Percentiles rank a stretch among this genome's conserved stretches.
Conservation (phyloP, 176 grass and related monocot genomes). For the Otatea glauca region DNA sequence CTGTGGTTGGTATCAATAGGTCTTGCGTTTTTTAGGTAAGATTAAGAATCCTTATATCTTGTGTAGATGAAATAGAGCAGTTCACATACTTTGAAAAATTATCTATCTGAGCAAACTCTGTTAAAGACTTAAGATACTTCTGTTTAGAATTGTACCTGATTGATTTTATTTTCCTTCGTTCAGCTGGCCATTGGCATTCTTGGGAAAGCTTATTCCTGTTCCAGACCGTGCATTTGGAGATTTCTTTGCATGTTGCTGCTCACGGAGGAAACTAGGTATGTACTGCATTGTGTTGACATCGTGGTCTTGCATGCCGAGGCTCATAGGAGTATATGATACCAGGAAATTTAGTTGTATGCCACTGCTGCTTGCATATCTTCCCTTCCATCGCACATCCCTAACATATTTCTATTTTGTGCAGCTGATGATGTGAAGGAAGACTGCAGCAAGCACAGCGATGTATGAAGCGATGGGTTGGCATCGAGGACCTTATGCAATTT, state of each 20-base stretch:
- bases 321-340: neutral
- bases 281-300: neutral
- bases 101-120: no score
- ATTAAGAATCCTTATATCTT: conserved; percentile 26
- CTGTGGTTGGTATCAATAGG: conserved; percentile 80
- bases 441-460: neutral
- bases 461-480: neutral
- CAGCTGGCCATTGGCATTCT: conserved; percentile 65
- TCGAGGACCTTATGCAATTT: neutral
- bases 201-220: conserved; percentile 81
- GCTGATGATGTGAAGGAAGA: conserved; percentile 19
- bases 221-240: conserved; percentile 53
- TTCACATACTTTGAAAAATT: no score
- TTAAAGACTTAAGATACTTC: neutral
- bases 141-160: neutral
- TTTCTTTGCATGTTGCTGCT: conserved; percentile 48
- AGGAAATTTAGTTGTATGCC: neutral
- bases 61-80: neutral
- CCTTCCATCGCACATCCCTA: neutral
- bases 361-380: neutral
- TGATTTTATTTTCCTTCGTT: conserved; percentile 30
- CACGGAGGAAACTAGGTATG: conserved; percentile 45
- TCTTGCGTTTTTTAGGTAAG: conserved; percentile 64
- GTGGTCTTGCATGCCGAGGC: neutral
- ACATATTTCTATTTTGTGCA: conserved; percentile 34